Evolutionary conservation across 306 rosid genomes (phyloP).

Genomic region (Vachellia collinsii): DNA sequence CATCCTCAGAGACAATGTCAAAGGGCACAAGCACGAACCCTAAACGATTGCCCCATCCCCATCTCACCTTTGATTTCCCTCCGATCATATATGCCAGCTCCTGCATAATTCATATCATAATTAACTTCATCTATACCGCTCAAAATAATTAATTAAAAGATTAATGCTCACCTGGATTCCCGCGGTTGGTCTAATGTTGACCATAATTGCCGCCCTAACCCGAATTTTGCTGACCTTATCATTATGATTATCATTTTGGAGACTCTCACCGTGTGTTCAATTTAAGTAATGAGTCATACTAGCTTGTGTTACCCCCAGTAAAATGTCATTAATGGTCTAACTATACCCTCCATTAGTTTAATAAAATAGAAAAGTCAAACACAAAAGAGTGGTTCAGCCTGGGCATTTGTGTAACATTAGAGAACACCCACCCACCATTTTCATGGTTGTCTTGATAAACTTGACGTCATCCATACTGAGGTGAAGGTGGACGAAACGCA

Average conservation of each 20-base stretch:
- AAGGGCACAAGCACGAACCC: conserved; percentile 59
- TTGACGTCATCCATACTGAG: conserved; percentile 63
- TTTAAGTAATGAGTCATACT: conserved; percentile 56
- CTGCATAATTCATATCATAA: conserved; percentile 21
- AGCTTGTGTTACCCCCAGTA: conserved; percentile 72
- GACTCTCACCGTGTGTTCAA: conserved; percentile 53
- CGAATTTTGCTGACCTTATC: conserved; percentile 41
- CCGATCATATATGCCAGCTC: conserved; percentile 69
- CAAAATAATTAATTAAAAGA: no score
- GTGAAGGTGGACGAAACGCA: conserved; percentile 47
- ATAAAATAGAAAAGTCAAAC: neutral
- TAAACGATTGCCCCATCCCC: conserved; percentile 83
- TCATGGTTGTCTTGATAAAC: conserved; percentile 54
- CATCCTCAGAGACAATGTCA: conserved; percentile 47
- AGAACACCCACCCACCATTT: conserved; percentile 37
- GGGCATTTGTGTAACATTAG: neutral
- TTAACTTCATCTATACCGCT: no score
- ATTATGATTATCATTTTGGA: neutral
- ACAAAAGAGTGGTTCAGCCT: no score
- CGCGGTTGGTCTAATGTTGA: conserved; percentile 57
- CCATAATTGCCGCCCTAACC: conserved; percentile 55
- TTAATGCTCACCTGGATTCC: conserved; percentile 63
- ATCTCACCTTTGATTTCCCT: conserved; percentile 57
- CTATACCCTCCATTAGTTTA: neutral
- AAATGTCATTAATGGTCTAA: conserved; percentile 68